Evolutionary conservation across 495 filamentous ascomycete genomes (phyloP).

Genomic region (Aspergillus conjunctus): DNA sequence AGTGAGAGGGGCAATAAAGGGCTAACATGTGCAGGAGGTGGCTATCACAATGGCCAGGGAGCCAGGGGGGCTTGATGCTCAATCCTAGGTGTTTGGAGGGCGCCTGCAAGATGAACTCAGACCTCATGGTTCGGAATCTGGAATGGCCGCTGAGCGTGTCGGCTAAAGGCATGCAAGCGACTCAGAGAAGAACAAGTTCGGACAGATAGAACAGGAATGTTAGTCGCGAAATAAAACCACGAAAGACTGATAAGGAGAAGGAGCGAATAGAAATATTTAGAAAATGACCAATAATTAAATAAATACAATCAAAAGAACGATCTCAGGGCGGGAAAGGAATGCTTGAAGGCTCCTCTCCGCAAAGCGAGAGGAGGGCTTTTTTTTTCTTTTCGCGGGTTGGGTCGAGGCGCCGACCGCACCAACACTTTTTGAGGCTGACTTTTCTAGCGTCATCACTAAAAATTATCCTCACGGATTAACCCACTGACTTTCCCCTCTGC

Average conservation of each 20-base stretch:
- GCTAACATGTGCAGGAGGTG: background rate
- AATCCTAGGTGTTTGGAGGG: background rate
- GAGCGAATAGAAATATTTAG: background rate
- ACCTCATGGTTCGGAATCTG: conserved; percentile 2
- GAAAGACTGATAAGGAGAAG: background rate
- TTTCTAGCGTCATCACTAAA: conserved; percentile 55
- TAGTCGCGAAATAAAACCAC: background rate
- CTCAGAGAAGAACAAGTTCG: background rate
- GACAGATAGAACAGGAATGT: background rate
- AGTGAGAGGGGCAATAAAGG: background rate
- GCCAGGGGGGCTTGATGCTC: background rate
- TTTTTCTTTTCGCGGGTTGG: conserved; percentile 21
- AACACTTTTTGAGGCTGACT: conserved; percentile 43
- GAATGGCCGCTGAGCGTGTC: background rate
- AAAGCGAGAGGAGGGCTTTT: conserved; percentile 3
- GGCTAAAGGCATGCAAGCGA: background rate
- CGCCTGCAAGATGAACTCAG: background rate
- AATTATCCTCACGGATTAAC: conserved; percentile 51
- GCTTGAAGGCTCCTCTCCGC: conserved; percentile 14
- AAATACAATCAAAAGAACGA: background rate
- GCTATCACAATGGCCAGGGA: background rate
- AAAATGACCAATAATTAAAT: background rate
- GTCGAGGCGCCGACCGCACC: conserved; percentile 33
- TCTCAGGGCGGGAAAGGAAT: background rate
- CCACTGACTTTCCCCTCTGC: conserved; percentile 48